These are phyloP conservation scores for Nakaseomyces uthaithaninus DNA, from an alignment of 1,139 yeast species.

Conservation along the genomic window DNA sequence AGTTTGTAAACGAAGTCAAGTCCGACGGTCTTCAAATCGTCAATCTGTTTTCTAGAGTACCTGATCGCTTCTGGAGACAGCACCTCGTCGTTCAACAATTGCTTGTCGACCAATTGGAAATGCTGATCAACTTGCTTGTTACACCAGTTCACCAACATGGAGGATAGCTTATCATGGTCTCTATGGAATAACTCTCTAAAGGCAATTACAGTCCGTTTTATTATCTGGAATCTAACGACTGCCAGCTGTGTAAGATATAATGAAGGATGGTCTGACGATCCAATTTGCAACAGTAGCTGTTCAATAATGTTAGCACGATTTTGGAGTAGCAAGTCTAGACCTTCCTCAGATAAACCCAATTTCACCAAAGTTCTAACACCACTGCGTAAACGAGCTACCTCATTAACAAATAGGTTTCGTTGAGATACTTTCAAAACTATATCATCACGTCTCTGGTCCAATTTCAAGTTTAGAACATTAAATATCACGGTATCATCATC, in stretches of 20 bases:
- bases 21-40: constrained; percentile 56
- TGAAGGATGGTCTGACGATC: constrained; percentile 49
- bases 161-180: constrained; percentile 34
- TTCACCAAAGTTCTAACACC: constrained; percentile 36
- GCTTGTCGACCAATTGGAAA: constrained; percentile 54
- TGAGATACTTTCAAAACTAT: constrained; percentile 31
- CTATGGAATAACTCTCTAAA: constrained; percentile 40
- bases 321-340: constrained; percentile 41
- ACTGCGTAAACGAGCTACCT: constrained; percentile 29
- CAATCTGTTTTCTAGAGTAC: constrained; percentile 53
- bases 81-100: constrained; percentile 56
- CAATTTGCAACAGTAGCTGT: constrained; percentile 40
- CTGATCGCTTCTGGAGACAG: constrained; percentile 41
- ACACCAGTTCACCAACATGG: constrained; percentile 56
- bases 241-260: constrained; percentile 51
- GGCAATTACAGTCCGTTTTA: constrained; percentile 42
- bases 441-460: constrained; percentile 33
- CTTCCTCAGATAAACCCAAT: constrained; percentile 40
- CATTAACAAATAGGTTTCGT: constrained; percentile 28
- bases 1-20: constrained; percentile 50
- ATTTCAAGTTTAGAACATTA: constrained; percentile 38
- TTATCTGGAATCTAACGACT: constrained; percentile 49
- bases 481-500: constrained; percentile 36
- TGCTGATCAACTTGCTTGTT: constrained; percentile 56
- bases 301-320: constrained; percentile 41